Conservation (phyloP, 2,329 filamentous ascomycete genomes). For the Aspergillus spinulosporus region DNA sequence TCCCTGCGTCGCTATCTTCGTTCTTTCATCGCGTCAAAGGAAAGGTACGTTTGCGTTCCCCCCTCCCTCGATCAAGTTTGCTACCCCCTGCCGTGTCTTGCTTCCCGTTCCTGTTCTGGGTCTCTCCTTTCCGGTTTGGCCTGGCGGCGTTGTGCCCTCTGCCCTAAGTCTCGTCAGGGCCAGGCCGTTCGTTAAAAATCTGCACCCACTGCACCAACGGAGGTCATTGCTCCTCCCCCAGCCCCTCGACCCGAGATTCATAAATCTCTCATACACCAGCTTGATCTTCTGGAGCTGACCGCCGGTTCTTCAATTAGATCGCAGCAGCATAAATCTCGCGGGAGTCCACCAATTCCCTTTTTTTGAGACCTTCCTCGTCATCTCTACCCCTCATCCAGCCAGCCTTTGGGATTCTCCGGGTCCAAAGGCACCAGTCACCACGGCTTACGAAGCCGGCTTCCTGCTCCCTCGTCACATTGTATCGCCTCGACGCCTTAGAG, state of each 20-base stretch:
- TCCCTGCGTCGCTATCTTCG: background rate
- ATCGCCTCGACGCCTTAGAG: slow-evolving; percentile 43
- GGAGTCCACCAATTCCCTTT: slow-evolving; percentile 18
- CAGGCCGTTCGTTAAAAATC: slow-evolving; percentile 21
- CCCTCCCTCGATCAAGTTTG: slow-evolving; percentile 4
- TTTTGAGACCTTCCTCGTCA: slow-evolving; percentile 12
- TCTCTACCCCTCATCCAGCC: slow-evolving; percentile 13
- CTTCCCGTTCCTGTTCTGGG: slow-evolving; percentile 1
- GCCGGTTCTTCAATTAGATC: slow-evolving; percentile 14
- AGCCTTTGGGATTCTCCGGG: slow-evolving; percentile 32
- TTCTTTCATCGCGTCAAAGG: background rate
- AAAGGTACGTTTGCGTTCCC: slow-evolving; percentile 11
- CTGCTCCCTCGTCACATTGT: slow-evolving; percentile 44
- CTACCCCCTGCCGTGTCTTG: background rate
- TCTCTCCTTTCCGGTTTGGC: slow-evolving; percentile 14
- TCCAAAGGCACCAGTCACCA: slow-evolving; percentile 44
- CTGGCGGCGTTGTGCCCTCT: slow-evolving; percentile 26
- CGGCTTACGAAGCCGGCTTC: slow-evolving; percentile 40
- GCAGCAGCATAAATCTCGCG: slow-evolving; percentile 17
- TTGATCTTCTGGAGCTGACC: slow-evolving; percentile 16
- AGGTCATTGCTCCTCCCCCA: slow-evolving; percentile 7
- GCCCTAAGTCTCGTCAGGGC: slow-evolving; percentile 24
- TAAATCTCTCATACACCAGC: slow-evolving; percentile 21
- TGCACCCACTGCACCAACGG: slow-evolving; percentile 19
- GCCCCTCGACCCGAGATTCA: slow-evolving; percentile 10